phyloP scores from a whole-genome alignment of 2,329 filamentous ascomycete genomes.

The Diaporthe destruens region DNA sequence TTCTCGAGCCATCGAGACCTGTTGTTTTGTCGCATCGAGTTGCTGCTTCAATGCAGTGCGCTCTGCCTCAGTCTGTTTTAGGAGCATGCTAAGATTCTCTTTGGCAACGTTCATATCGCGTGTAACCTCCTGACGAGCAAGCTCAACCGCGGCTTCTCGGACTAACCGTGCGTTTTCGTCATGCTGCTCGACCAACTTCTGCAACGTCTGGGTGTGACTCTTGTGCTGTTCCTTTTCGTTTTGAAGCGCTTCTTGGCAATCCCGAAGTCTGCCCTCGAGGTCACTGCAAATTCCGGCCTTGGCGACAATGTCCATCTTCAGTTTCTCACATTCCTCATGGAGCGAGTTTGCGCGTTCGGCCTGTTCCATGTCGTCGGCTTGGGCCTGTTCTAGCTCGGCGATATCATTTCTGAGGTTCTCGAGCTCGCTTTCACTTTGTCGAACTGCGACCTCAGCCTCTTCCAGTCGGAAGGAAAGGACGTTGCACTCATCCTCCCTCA shows the following conservation, averaged over 20 bases:
- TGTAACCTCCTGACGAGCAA: slow-evolving; percentile 51
- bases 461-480: background rate
- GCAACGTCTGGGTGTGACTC: slow-evolving; percentile 42
- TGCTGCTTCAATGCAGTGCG: slow-evolving; percentile 46
- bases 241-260: slow-evolving; percentile 37
- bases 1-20: slow-evolving; percentile 42
- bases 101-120: slow-evolving; percentile 46
- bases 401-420: slow-evolving; percentile 42
- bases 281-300: slow-evolving; percentile 41
- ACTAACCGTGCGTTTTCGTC: slow-evolving; percentile 40
- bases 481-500: slow-evolving; percentile 14
- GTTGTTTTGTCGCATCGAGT: slow-evolving; percentile 46
- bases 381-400: slow-evolving; percentile 42
- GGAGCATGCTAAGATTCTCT: slow-evolving; percentile 46
- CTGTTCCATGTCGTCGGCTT: slow-evolving; percentile 30
- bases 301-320: slow-evolving; percentile 42
- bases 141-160: slow-evolving; percentile 46
- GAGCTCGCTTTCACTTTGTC: slow-evolving; percentile 10
- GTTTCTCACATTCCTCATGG: slow-evolving; percentile 33
- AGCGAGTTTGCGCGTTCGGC: slow-evolving; percentile 35
- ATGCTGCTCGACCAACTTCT: slow-evolving; percentile 42
- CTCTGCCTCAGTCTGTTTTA: slow-evolving; percentile 45
- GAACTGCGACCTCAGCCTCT: background rate
- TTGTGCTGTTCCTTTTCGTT: slow-evolving; percentile 43
- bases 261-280: slow-evolving; percentile 43